phyloP scores from a whole-genome alignment of 257 asterid species.

The Verbascum thapsus region DNA sequence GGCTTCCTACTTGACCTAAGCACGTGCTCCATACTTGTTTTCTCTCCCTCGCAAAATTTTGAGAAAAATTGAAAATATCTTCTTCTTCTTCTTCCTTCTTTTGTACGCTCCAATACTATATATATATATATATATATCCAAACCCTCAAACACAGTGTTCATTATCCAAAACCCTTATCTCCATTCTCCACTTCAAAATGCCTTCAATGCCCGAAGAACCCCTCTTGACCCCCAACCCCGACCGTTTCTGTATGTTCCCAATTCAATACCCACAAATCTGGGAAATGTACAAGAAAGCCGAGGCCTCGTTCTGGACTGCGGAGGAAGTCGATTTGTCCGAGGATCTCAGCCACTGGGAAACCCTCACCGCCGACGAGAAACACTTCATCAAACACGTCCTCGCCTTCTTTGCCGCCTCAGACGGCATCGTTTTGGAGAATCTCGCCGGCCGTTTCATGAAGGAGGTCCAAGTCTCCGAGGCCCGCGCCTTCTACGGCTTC shows the following conservation, averaged over 20 bases:
- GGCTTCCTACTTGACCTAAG: no score
- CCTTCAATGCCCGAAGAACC: slow-evolving; percentile 83
- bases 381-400: slow-evolving; percentile 84
- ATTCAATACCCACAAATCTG: slow-evolving; percentile 70
- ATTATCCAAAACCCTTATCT: no score
- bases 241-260: slow-evolving; percentile 91
- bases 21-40: no score
- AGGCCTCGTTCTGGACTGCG: slow-evolving; percentile 75
- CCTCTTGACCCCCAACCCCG: slow-evolving; percentile 69
- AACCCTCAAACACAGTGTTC: no score
- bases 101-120: no score
- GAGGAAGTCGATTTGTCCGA: slow-evolving; percentile 84
- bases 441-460: slow-evolving; percentile 96
- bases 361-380: slow-evolving; percentile 60
- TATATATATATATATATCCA: no score
- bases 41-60: no score
- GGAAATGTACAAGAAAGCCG: slow-evolving; percentile 80
- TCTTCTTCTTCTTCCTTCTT: no score
- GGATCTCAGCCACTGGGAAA: slow-evolving; percentile 74
- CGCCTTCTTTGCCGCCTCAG: slow-evolving; percentile 97
- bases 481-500: slow-evolving; percentile 79
- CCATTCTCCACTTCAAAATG: slow-evolving; percentile 29
- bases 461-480: slow-evolving; percentile 90
- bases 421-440: slow-evolving; percentile 90
- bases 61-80: no score